A percentile compares a stretch with the other conserved stretches of the same genome.
phyloP scores from a whole-genome alignment of 1,139 yeast species.

The Cylindricascospora bacillispora region DNA sequence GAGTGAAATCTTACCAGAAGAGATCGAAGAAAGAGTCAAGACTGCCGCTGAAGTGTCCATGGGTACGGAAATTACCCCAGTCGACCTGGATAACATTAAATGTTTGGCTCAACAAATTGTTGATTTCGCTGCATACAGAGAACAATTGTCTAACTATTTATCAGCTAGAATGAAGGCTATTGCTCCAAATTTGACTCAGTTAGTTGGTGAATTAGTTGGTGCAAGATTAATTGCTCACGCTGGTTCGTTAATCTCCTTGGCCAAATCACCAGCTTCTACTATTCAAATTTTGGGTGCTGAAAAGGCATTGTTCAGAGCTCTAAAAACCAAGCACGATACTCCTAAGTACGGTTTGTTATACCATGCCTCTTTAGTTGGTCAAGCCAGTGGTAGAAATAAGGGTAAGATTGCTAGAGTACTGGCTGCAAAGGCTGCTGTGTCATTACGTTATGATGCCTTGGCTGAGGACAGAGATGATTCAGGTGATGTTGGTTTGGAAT shows the following conservation, averaged over 20 bases:
- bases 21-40: conserved; percentile 68
- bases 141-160: conserved; percentile 77
- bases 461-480: conserved; percentile 95
- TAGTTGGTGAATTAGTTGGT: conserved; percentile 96
- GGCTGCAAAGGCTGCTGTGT: conserved; percentile 97
- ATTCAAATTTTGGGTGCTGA: conserved; percentile 99
- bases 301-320: conserved; percentile 96
- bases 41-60: conserved; percentile 95
- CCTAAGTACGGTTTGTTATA: conserved; percentile 96
- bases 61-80: conserved; percentile 94
- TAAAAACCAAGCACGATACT: conserved; percentile 95
- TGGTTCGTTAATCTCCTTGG: conserved; percentile 85
- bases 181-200: conserved; percentile 92
- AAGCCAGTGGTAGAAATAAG: conserved; percentile 94
- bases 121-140: conserved; percentile 89
- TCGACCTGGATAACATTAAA: conserved; percentile 73
- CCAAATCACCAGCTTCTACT: conserved; percentile 98
- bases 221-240: conserved; percentile 97
- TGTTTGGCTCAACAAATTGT: conserved; percentile 91
- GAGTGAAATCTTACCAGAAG: conserved; percentile 87
- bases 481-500: conserved; percentile 86
- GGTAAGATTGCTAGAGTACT: conserved; percentile 98
- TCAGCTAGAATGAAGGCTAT: conserved; percentile 94
- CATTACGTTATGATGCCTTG: conserved; percentile 90
- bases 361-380: conserved; percentile 96